These are phyloP conservation scores for Ilyonectria destructans DNA, from an alignment of 2,329 filamentous ascomycete species.

Conservation along the genomic window DNA sequence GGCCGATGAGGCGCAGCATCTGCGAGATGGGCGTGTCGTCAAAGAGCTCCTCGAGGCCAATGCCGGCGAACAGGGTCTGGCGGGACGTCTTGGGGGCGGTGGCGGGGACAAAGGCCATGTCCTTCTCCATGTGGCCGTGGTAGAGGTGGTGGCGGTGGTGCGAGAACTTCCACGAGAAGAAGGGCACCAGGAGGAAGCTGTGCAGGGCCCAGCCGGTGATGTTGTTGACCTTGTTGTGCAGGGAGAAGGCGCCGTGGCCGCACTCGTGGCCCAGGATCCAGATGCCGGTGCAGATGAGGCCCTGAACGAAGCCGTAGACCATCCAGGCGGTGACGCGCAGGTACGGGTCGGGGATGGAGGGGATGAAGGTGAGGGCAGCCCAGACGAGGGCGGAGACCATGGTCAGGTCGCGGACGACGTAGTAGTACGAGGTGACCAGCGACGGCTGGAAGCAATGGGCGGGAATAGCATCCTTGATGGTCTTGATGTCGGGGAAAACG, in stretches of 20 bases:
- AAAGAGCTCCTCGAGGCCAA: slow-evolving; percentile 68
- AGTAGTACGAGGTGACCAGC: slow-evolving; percentile 66
- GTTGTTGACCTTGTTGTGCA: slow-evolving; percentile 71
- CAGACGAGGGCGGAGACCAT: slow-evolving; percentile 66
- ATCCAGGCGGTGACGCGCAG: slow-evolving; percentile 68
- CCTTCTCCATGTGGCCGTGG: slow-evolving; percentile 78
- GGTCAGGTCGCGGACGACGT: slow-evolving; percentile 70
- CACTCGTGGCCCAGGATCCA: slow-evolving; percentile 83
- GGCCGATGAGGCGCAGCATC: slow-evolving; percentile 69
- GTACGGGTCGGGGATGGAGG: slow-evolving; percentile 61
- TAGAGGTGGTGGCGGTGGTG: slow-evolving; percentile 81
- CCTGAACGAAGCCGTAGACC: slow-evolving; percentile 75
- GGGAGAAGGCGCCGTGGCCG: slow-evolving; percentile 79
- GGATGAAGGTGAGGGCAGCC: slow-evolving; percentile 69
- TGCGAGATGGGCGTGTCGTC: slow-evolving; percentile 76
- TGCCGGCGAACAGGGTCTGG: slow-evolving; percentile 54
- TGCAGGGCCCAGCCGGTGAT: slow-evolving; percentile 76
- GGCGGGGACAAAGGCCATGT: slow-evolving; percentile 76
- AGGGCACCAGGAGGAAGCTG: slow-evolving; percentile 77
- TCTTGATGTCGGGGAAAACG: slow-evolving; percentile 51
- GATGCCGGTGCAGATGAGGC: slow-evolving; percentile 77
- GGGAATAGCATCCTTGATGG: slow-evolving; percentile 67
- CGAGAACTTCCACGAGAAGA: slow-evolving; percentile 81
- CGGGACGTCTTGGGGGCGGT: slow-evolving; percentile 57
- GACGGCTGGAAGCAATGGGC: slow-evolving; percentile 74